These are phyloP conservation scores for Earliella scabrosa DNA, from an alignment of 1,284 basidiomycete genomes.

Conservation along the genomic window DNA sequence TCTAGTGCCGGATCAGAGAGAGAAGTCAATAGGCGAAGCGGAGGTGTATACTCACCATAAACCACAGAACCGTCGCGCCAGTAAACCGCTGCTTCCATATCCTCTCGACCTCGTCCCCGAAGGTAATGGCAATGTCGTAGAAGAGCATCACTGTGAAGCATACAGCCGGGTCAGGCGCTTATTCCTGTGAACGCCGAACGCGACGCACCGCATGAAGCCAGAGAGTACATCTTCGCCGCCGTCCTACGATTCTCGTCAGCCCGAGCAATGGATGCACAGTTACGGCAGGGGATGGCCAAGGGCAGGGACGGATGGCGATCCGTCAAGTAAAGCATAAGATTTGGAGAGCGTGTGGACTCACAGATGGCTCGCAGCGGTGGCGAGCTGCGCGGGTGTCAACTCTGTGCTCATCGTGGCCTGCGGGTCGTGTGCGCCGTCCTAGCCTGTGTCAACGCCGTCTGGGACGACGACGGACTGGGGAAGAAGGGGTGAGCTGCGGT, in stretches of 20 bases:
- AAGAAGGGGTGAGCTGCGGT: slow-evolving; percentile 12
- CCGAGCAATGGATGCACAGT: slow-evolving; percentile 3
- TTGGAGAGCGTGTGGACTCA: slow-evolving; percentile 14
- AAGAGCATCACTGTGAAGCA: slow-evolving; percentile 31
- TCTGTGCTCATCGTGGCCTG: slow-evolving; percentile 20
- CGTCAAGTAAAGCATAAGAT: not conserved
- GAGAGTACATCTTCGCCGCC: slow-evolving; percentile 33
- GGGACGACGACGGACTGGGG: slow-evolving; percentile 4
- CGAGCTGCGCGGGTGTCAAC: slow-evolving; percentile 18
- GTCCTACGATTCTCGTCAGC: slow-evolving; percentile 13
- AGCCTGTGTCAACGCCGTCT: not conserved
- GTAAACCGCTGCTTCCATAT: slow-evolving; percentile 35
- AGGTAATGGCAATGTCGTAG: slow-evolving; percentile 34
- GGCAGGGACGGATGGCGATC: not conserved
- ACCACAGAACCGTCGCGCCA: slow-evolving; percentile 33
- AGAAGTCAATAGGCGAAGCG: not conserved
- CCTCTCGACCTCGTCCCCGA: slow-evolving; percentile 35
- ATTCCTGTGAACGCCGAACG: not conserved
- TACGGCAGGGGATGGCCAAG: not conserved
- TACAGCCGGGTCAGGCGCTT: slow-evolving; percentile 5
- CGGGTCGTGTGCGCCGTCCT: slow-evolving; percentile 8
- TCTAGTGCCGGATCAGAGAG: slow-evolving; percentile 22
- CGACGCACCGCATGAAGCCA: slow-evolving; percentile 33
- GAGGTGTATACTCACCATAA: slow-evolving; percentile 23
- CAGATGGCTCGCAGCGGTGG: slow-evolving; percentile 27